phyloP scores from a whole-genome alignment of 306 rosid species.

The Cercis canadensis region DNA sequence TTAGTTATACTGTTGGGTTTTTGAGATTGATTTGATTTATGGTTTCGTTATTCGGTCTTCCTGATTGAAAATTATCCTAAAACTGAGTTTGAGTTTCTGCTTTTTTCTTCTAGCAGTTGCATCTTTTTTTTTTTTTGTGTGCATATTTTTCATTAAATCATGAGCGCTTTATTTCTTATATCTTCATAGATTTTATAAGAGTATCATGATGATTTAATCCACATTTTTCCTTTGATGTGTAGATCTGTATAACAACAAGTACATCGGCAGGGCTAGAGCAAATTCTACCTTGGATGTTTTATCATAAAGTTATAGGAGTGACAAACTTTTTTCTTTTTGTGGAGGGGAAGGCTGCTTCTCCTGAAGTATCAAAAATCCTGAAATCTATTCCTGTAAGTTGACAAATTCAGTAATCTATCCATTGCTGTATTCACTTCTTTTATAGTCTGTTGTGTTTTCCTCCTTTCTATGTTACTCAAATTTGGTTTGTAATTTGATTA shows the following conservation, averaged over 20 bases:
- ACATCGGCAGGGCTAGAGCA: slow-evolving; percentile 95
- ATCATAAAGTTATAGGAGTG: slow-evolving; percentile 91
- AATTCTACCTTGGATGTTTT: slow-evolving; percentile 98
- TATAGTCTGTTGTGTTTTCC: slow-evolving; percentile 22
- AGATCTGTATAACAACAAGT: slow-evolving; percentile 89
- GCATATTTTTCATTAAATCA: background rate
- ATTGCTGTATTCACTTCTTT: slow-evolving; percentile 21
- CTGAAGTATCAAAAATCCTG: slow-evolving; percentile 73
- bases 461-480: slow-evolving; percentile 24
- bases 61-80: background rate
- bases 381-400: slow-evolving; percentile 89
- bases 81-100: slow-evolving; percentile 4
- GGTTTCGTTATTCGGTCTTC: slow-evolving; percentile 26
- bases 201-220: background rate
- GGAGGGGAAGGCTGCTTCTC: slow-evolving; percentile 96
- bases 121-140: background rate
- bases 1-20: background rate
- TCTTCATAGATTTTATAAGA: background rate
- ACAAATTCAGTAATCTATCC: slow-evolving; percentile 21
- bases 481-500: slow-evolving; percentile 48
- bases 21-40: slow-evolving; percentile 20
- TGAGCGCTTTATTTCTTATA: background rate
- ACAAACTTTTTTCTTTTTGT: slow-evolving; percentile 81
- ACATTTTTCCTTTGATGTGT: slow-evolving; percentile 36
- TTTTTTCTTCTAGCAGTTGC: background rate